Percentiles rank a stretch among this genome's conserved stretches.
These are phyloP conservation scores for Boletus smithii DNA, from an alignment of 1,284 basidiomycete species.

Conservation along the genomic window DNA sequence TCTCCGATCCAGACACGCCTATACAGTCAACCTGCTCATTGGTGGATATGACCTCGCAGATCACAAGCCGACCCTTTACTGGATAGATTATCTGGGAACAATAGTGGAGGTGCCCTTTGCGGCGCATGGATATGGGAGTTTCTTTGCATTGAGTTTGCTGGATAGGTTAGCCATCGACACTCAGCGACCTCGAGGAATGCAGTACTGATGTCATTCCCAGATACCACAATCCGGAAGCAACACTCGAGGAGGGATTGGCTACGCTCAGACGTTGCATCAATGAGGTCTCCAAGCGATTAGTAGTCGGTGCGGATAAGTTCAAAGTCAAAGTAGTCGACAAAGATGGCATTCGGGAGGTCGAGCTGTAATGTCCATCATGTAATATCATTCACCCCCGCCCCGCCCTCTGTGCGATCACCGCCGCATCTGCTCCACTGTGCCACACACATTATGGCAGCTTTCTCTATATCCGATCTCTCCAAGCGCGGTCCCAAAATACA, in stretches of 20 bases:
- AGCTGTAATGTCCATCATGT: constrained; percentile 45
- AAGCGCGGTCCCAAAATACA: constrained; percentile 55
- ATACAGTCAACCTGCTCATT: constrained; percentile 89
- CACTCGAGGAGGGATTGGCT: constrained; percentile 81
- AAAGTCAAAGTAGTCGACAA: constrained; percentile 91
- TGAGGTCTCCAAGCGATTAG: constrained; percentile 83
- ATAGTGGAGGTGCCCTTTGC: constrained; percentile 87
- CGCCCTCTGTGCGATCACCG: constrained; percentile 32
- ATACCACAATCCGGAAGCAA: constrained; percentile 82
- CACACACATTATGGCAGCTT: constrained; percentile 15
- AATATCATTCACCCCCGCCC: no score
- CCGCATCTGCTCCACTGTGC: constrained; percentile 7
- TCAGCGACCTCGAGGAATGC: neutral
- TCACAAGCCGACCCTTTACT: constrained; percentile 79
- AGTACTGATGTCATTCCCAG: constrained; percentile 36
- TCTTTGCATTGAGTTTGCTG: constrained; percentile 89
- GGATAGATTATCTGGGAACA: constrained; percentile 96
- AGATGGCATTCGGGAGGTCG: constrained; percentile 79
- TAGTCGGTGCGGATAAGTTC: constrained; percentile 79
- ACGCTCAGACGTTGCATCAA: constrained; percentile 83
- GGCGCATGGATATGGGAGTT: constrained; percentile 93
- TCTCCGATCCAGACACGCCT: constrained; percentile 84
- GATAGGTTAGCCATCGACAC: constrained; percentile 60
- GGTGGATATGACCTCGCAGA: constrained; percentile 84
- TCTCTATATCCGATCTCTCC: constrained; percentile 41